A percentile compares a stretch with the other conserved stretches of the same genome.
phyloP scores from a whole-genome alignment of 768 basidiomycete genomes.

The Termitomyces sp. region DNA sequence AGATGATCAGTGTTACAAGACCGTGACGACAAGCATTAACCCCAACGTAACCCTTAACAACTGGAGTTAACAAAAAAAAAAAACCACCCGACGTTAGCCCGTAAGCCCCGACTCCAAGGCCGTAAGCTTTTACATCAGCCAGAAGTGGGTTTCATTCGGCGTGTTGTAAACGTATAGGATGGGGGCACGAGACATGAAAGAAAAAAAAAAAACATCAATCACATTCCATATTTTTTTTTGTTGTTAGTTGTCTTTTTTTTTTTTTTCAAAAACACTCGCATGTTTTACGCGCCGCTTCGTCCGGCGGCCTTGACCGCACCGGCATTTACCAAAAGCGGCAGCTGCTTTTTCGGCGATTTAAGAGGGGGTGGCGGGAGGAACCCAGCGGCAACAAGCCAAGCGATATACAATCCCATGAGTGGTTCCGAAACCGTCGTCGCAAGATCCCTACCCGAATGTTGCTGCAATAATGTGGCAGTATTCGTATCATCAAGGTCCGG shows the following conservation, averaged over 20 bases:
- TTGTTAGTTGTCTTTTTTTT: no score
- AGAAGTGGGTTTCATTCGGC: background rate
- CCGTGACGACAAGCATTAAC: no score
- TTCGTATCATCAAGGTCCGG: slow-evolving; percentile 87
- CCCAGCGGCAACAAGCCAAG: slow-evolving; percentile 84
- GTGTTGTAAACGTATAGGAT: background rate
- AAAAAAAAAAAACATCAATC: background rate
- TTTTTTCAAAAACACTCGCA: background rate
- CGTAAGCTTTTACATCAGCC: no score
- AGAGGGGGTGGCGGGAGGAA: slow-evolving; percentile 64
- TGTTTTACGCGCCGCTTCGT: slow-evolving; percentile 47
- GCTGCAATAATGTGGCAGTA: slow-evolving; percentile 56
- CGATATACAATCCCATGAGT: slow-evolving; percentile 82
- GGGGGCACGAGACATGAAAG: background rate
- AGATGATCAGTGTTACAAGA: no score
- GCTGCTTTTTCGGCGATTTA: slow-evolving; percentile 28
- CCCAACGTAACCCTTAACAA: no score
- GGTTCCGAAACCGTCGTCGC: slow-evolving; percentile 65
- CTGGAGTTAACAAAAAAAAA: no score
- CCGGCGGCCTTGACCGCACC: slow-evolving; percentile 59
- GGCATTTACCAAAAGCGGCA: slow-evolving; percentile 41
- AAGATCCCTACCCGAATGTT: slow-evolving; percentile 28
- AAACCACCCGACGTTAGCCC: no score
- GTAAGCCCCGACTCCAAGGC: no score
- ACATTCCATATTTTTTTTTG: background rate